Base-by-base conservation (phyloP, 2,329 filamentous ascomycete species). In the Penicillium sp. region DNA sequence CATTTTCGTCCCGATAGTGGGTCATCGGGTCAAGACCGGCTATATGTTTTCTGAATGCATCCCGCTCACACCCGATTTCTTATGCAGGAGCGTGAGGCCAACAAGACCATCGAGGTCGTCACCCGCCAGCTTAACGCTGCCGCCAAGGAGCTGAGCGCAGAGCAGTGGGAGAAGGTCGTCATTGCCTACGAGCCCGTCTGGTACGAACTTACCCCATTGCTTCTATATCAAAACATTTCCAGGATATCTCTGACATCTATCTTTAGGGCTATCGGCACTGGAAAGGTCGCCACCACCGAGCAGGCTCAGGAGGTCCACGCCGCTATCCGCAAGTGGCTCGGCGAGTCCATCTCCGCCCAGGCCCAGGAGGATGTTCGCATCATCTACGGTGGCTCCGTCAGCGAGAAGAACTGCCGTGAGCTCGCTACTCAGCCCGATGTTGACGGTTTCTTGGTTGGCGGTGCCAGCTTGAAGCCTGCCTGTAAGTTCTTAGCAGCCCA, bases 171-270 rank as follows among this genome's bases (percentile, higher is more conserved):
- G 73, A 94, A 94, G 83, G 86, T 99, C 65, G 94, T 99, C 75
- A 85, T 99, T 72, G 94, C 94, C 73, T 99, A 99, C 80, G 94
- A 99, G 86, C 94, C 94, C 73, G 95, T 99, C 83, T 99, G 94
- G 93, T 92, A 86, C 75, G 89, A 51, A 23, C 25, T 21, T 45
- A 47, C 21, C 38, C 56, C 49, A 17, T 52, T 54, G 21, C 25
- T 33, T 25, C n/a, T 29, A 19, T 27, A 50, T 41, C 38, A 52
- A n/a, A n/a, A 40, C 53, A 4, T 27, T 43, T 33, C 9, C 33
- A 64, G 52, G 60, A 53, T 31, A 40, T 9, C 9, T 40, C 21
- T 59, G 13, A 59, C 37, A 33, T 48, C 21, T 40, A 4, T 38
- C 13, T 55, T 3, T 63, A 83, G 81, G 83, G 86, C 86, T 57